Conservation (phyloP, 352 stramenopile genomes). For the Globisporangium nunn region DNA sequence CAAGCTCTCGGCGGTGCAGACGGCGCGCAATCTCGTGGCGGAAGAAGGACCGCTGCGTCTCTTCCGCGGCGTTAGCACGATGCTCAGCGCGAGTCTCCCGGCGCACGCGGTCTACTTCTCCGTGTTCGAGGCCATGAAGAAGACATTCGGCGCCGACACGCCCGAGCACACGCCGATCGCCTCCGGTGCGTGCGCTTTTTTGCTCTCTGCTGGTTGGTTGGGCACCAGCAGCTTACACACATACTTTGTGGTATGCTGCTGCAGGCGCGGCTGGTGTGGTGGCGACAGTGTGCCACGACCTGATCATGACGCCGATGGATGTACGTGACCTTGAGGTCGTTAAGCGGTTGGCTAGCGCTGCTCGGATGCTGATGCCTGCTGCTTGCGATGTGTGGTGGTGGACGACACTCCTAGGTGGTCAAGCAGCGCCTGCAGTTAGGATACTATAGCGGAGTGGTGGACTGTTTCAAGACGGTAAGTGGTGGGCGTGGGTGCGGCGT, state of each 20-base stretch:
- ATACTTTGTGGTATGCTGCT: constrained; percentile 6
- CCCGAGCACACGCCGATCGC: constrained; percentile 62
- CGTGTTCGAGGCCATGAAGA: constrained; percentile 89
- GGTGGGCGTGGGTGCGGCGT: too few species aligned
- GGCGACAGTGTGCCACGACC: constrained; percentile 95
- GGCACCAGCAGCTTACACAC: background rate
- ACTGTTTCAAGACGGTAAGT: constrained; percentile 84
- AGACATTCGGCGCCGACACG: constrained; percentile 63
- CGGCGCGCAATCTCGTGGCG: constrained; percentile 46
- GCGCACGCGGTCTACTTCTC: constrained; percentile 94
- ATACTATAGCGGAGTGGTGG: constrained; percentile 91
- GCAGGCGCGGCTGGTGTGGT: constrained; percentile 87
- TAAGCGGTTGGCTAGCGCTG: background rate
- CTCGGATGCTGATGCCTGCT: constrained; percentile 1
- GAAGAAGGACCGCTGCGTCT: constrained; percentile 80
- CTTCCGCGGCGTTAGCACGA: constrained; percentile 96
- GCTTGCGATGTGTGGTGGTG: background rate
- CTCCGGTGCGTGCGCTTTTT: constrained; percentile 22
- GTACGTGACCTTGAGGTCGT: constrained; percentile 23
- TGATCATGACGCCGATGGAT: constrained; percentile 98
- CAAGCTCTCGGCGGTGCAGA: constrained; percentile 54
- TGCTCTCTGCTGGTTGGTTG: background rate
- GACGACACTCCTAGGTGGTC: constrained; percentile 73
- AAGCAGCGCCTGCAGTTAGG: constrained; percentile 99
- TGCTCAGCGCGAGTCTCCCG: constrained; percentile 96